phyloP scores from a whole-genome alignment of 2,329 filamentous ascomycete species.

The Colletotrichum musae region DNA sequence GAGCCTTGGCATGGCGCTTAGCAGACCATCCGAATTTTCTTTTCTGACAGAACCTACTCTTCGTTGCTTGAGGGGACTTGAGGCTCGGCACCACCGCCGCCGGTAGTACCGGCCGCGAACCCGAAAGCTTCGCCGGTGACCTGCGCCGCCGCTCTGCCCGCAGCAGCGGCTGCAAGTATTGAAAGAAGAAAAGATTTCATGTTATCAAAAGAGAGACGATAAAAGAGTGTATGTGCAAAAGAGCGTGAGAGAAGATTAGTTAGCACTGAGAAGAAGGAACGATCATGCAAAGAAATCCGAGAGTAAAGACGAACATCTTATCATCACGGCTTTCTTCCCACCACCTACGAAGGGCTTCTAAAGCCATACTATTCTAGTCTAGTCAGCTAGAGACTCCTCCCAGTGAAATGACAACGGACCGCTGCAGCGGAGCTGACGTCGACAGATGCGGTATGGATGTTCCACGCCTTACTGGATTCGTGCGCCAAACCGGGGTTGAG shows the following conservation, averaged over 20 bases:
- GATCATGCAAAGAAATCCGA: neutral
- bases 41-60: conserved; percentile 48
- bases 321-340: neutral
- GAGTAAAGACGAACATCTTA: neutral
- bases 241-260: neutral
- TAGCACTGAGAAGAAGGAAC: neutral
- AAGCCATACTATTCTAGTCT: too few relatives aligned
- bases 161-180: conserved; percentile 40
- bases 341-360: too few relatives aligned
- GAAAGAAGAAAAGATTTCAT: conserved; percentile 2
- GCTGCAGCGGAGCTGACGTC: neutral
- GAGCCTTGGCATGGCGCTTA: conserved; percentile 53
- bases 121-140: conserved; percentile 47
- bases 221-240: neutral
- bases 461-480: neutral
- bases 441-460: neutral
- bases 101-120: conserved; percentile 59
- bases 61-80: conserved; percentile 58
- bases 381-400: too few relatives aligned
- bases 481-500: neutral
- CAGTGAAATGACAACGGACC: neutral
- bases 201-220: neutral
- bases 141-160: conserved; percentile 44
- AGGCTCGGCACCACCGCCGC: conserved; percentile 63
- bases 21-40: neutral